Evolutionary conservation across 2,329 filamentous ascomycete genomes (phyloP), one percentile per base, ranked within the genome.

Genomic region (Venturia effusa): DNA sequence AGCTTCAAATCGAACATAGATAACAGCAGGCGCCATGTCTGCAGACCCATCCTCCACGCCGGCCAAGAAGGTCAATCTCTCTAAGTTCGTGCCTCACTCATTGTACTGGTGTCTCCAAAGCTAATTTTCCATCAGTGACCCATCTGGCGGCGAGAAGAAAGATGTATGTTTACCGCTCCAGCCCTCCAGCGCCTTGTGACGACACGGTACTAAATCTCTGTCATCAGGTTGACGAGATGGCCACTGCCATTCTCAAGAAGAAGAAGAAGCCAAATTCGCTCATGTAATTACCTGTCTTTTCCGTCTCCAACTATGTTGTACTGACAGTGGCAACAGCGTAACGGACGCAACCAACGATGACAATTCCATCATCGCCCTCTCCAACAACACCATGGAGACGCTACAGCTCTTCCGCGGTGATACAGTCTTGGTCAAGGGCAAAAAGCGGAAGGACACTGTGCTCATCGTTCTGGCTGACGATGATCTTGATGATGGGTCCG

Each of bases 181-280:
- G 27, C 64, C 66, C 48, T 41, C 63, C 61, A 54, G 43, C 51
- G 62, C 54, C 64, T 64, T 59, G 65, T 66, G 61, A 61, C 55
- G 54, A 67, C 64, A 64, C 61, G 65, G 67, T 65, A 70, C 74
- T 76, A 67, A 75, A n/a, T n/a, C n/a, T n/a, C 70, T 55, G 2
- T 30, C 67, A 68, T 64, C 68, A 95, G 87, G 87, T 91, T 72
- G 90, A 97, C 76, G 94, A 96, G 75, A 91, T 88, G 67, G 86
- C 94, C 62, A 99, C 94, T 57, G 94, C 94, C 70, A 99, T 99
- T 72, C 85, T 99, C 73, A 97, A 97, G 83, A 97, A 97, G 85
- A 99, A 99, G 89, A 99, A 99, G 92, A 99, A 99, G 90, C 92
- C 92, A 72, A 99, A 99, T 80, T 95, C 93, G 74, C 80, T 99